Base-by-base conservation (phyloP, 2,329 filamentous ascomycete genomes). In the Trichoderma hamatum region DNA sequence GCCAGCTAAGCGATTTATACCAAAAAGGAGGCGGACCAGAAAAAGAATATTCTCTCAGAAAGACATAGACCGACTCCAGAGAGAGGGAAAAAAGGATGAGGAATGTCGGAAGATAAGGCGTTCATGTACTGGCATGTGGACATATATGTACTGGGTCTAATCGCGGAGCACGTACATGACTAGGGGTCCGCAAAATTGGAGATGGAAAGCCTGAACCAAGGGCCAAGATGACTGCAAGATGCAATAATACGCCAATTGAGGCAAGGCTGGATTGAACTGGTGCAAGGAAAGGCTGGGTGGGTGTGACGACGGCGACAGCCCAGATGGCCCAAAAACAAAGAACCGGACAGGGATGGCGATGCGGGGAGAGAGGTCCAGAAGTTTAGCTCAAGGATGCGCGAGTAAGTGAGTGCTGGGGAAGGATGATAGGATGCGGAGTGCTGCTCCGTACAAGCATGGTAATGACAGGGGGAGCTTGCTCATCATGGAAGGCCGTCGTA, bases 1-100 rank as follows among this genome's bases (percentile, higher is more conserved):
- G 24, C 67, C 19, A 49, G 36, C 51, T 69, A 64, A 64, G 67
- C 60, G 60, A 69, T 69, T 26, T 67, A 67, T 67, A 49, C 46
- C 49, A 61, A 36, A n/a, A 26, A 26, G 39, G 51, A 62, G 43
- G 32, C 51, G 32, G 52, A 64, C 28, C 24, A 49, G 30, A 36
- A n/a, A 58, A 36, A 9, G n/a, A 26, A 26, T 43, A 43, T 60
- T 36, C 54, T 39, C 24, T 39, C 26, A 30, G 60, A 56, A 36
- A 39, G 6, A 30, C 52, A 24, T 64, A 24, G 36, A 49, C 28
- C 60, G 24, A 51, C 32, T 43, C 67, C 51, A 19, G 67, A 30
- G 67, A 36, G 39, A 28, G 24, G 34, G 58, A 51, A 34, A 46
- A 49, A 46, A 54, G 3, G 32, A 61, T 36, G 63, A 67, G 63